phyloP scores from a whole-genome alignment of 2,329 filamentous ascomycete genomes.

The Cladorrhinum sp. region DNA sequence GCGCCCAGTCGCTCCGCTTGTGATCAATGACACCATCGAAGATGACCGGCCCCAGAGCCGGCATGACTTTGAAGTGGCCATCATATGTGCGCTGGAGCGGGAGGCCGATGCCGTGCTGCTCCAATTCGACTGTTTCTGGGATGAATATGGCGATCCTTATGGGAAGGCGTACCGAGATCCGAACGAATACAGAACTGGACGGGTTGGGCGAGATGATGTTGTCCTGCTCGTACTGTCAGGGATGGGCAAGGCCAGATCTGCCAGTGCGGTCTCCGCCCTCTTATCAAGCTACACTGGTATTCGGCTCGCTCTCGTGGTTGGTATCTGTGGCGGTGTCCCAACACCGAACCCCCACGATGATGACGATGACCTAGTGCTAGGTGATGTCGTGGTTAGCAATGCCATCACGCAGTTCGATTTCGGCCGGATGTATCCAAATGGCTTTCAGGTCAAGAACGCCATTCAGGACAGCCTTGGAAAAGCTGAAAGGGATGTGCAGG shows the following conservation, averaged over 20 bases:
- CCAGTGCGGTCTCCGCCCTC: slow-evolving; percentile 29
- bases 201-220: slow-evolving; percentile 20
- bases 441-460: slow-evolving; percentile 20
- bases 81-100: slow-evolving; percentile 36
- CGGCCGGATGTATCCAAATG: slow-evolving; percentile 21
- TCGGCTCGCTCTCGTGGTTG: slow-evolving; percentile 24
- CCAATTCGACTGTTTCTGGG: slow-evolving; percentile 32
- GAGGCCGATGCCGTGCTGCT: slow-evolving; percentile 32
- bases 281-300: slow-evolving; percentile 26
- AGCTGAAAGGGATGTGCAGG: slow-evolving; percentile 16
- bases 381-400: slow-evolving; percentile 27
- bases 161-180: not conserved
- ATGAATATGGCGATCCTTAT: slow-evolving; percentile 16
- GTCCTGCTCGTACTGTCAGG: slow-evolving; percentile 15
- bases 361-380: slow-evolving; percentile 24
- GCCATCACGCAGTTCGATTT: slow-evolving; percentile 25
- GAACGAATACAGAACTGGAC: slow-evolving; percentile 21
- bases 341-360: not conserved
- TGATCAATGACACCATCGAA: too few species aligned
- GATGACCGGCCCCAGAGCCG: not conserved
- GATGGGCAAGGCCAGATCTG: slow-evolving; percentile 28
- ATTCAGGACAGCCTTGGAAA: slow-evolving; percentile 20
- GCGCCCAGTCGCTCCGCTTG: too few species aligned
- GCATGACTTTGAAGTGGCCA: slow-evolving; percentile 33
- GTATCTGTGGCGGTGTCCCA: slow-evolving; percentile 29